Percentiles rank a stretch among this genome's conserved stretches.
Evolutionary conservation across 305 asterid species (phyloP).

Genomic region (Ilex paraguariensis): DNA sequence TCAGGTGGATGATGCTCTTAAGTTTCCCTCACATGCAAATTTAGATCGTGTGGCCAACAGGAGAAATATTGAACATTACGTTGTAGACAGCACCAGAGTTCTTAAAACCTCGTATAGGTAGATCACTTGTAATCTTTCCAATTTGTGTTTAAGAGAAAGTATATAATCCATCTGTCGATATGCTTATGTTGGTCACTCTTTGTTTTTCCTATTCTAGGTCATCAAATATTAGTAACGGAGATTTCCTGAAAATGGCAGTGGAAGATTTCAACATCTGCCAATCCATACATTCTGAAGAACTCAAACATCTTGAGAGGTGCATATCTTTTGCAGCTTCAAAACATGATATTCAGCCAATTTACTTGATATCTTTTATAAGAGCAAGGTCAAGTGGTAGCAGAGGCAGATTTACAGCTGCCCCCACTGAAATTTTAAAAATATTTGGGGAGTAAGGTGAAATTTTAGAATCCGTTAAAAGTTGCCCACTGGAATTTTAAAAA

Average conservation of each 20-base stretch:
- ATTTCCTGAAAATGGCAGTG: conserved; percentile 51
- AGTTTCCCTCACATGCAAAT: conserved; percentile 55
- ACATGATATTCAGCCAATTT: background rate
- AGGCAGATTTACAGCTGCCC: too few species aligned
- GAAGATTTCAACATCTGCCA: conserved; percentile 81
- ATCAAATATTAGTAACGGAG: conserved; percentile 58
- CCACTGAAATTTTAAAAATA: too few species aligned
- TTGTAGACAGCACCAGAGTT: conserved; percentile 45
- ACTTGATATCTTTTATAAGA: background rate
- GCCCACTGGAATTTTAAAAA: too few species aligned
- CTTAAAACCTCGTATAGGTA: conserved; percentile 76
- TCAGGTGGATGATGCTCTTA: conserved; percentile 64
- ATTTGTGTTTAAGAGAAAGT: too few species aligned
- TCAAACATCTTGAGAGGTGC: conserved; percentile 70
- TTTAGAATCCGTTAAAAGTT: too few species aligned
- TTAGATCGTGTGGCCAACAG: conserved; percentile 56
- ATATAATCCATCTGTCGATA: too few species aligned
- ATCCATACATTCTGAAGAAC: conserved; percentile 55
- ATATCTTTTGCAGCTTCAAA: conserved; percentile 3
- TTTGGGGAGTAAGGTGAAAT: too few species aligned
- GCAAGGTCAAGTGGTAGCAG: background rate
- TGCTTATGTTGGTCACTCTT: background rate
- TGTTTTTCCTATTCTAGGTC: conserved; percentile 36
- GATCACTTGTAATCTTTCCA: conserved; percentile 7
- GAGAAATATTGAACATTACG: conserved; percentile 59